Percentiles rank a stretch among this genome's conserved stretches.
phyloP scores from a whole-genome alignment of 2,329 filamentous ascomycete genomes.

The Sphaerostilbella broomeana region DNA sequence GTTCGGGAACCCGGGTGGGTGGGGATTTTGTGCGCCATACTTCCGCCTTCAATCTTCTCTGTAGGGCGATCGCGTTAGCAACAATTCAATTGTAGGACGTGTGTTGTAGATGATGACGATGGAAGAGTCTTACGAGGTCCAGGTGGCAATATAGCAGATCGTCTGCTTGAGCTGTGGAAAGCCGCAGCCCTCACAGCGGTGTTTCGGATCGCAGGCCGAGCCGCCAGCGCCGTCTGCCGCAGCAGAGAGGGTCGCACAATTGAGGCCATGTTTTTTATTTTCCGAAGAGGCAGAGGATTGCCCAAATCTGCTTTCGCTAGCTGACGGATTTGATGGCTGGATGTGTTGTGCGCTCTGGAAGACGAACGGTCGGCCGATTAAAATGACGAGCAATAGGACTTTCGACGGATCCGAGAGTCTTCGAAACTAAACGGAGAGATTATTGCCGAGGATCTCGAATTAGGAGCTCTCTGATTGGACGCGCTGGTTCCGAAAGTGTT shows the following conservation, averaged over 20 bases:
- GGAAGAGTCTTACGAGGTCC: constrained; percentile 64
- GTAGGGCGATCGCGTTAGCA: constrained; percentile 36
- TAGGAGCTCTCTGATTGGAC: constrained; percentile 14
- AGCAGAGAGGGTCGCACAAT: constrained; percentile 49
- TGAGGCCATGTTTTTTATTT: constrained; percentile 49
- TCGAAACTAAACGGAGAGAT: constrained; percentile 8
- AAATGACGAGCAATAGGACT: constrained; percentile 7
- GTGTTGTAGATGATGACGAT: too few species aligned
- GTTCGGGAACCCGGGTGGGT: constrained; percentile 1
- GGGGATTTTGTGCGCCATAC: constrained; percentile 40
- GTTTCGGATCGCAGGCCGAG: constrained; percentile 29
- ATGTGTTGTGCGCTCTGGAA: neutral
- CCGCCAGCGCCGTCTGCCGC: constrained; percentile 43
- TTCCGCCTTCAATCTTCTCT: constrained; percentile 70
- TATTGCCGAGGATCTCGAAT: constrained; percentile 16
- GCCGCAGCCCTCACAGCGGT: constrained; percentile 56
- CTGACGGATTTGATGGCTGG: neutral
- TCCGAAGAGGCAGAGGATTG: too few species aligned
- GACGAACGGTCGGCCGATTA: neutral
- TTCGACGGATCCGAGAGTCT: neutral
- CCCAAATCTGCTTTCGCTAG: too few species aligned
- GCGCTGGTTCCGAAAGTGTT: constrained; percentile 12
- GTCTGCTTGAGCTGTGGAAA: constrained; percentile 77
- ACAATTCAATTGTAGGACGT: too few species aligned
- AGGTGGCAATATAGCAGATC: constrained; percentile 75